Evolutionary conservation across 225 moss, liverwort and hornwort species (phyloP), one percentile per base, ranked within the genome.

Genomic region (Physcomitrellopsis africana): DNA sequence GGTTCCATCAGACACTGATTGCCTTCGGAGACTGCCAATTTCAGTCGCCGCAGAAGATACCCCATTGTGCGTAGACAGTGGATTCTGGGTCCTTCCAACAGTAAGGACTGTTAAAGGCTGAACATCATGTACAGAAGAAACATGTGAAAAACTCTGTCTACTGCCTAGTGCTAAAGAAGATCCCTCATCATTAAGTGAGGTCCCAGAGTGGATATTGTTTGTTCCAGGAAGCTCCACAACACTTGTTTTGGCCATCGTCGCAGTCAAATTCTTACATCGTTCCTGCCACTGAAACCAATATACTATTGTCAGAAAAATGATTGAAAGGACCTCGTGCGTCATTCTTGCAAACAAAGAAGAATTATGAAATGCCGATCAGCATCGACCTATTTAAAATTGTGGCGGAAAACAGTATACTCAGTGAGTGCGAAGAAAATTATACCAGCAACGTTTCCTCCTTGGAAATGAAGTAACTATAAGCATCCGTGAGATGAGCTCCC

Each of bases 81-180:
- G 18, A 71, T 77, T 79, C 87, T 84, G 91, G 54, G 83, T 82
- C 77, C 87, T 89, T 84, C 84, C 87, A 82, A 81, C 74, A 77
- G 91, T 91, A 86, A 89, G 89, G 83, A 87, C 83, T 88, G 87
- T 86, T 91, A 86, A 92, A 91, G 92, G 92, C 68, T 86, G 80
- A 91, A 92, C 92, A 86, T 78, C 80, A 79, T 83, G 82, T 85
- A 83, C 74, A 73, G 83, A 79, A 82, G 75, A 70, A 88, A 80
- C 72, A 83, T 68, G 69, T 78, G 83, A 82, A 82, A 89, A 67
- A 76, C 65, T 69, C 55, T 76, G 83, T 65, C 86, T 82, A 85
- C 27, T 66, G 46, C 45, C 80, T 81, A 80, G 57, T 58, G 76
- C 78, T 68, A 76, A 76, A 71, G 80, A 73, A 71, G 77, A 51